phyloP scores from a whole-genome alignment of 345 rosid species.

The Dimocarpus longan region DNA sequence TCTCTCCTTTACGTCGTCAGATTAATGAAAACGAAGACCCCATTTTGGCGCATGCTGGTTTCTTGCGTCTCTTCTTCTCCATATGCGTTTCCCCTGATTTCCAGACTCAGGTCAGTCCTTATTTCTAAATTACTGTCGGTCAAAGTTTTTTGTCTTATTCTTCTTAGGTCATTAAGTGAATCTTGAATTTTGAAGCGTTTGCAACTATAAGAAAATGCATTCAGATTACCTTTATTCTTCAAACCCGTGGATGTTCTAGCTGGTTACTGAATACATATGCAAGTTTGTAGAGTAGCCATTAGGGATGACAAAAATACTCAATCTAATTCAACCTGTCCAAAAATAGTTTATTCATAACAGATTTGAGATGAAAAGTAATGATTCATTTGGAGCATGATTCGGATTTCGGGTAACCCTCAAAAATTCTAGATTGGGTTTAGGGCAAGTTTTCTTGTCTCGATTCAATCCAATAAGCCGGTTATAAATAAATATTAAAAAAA shows the following conservation, averaged over 20 bases:
- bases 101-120: conserved; percentile 45
- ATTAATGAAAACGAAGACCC: conserved; percentile 42
- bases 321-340: no score
- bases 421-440: no score
- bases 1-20: conserved; percentile 35
- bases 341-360: no score
- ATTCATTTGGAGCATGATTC: no score
- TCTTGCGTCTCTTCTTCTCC: conserved; percentile 43
- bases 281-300: neutral
- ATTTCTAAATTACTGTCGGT: neutral
- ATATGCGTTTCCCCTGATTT: conserved; percentile 15
- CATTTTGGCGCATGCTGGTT: conserved; percentile 49
- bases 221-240: neutral
- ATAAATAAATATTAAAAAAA: no score
- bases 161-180: neutral
- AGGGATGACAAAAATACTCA: no score
- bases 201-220: no score
- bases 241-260: neutral
- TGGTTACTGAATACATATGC: neutral
- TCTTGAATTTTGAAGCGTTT: no score
- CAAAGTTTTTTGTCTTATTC: neutral
- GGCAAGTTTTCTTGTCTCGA: no score
- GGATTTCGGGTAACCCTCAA: no score
- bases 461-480: no score
- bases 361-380: no score